These are phyloP conservation scores for Alternaria tenuissima DNA, from an alignment of 2,329 filamentous ascomycete species.

Conservation along the genomic window DNA sequence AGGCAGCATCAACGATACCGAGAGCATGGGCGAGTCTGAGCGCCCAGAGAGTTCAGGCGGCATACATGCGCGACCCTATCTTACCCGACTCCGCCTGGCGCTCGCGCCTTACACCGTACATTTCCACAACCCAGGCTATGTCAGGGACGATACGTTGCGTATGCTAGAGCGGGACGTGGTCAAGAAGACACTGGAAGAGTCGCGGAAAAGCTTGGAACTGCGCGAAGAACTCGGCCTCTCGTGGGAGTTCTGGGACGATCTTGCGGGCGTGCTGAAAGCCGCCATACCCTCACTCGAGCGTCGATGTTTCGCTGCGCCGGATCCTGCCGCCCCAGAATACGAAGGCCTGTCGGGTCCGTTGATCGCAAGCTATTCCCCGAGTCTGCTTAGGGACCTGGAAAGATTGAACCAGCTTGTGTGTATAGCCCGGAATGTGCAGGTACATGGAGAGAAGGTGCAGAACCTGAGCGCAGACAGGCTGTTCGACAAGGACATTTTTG, in stretches of 20 bases:
- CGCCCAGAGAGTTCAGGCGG: constrained; percentile 25
- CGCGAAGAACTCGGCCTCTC: constrained; percentile 66
- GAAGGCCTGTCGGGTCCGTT: constrained; percentile 67
- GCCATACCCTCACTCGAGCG: constrained; percentile 69
- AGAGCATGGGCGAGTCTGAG: constrained; percentile 20
- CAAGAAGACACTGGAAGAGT: constrained; percentile 67
- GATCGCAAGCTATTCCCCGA: constrained; percentile 67
- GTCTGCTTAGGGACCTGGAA: constrained; percentile 68
- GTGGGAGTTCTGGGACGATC: constrained; percentile 66
- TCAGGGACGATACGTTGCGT: constrained; percentile 66
- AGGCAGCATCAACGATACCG: constrained; percentile 19
- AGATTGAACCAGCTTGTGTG: constrained; percentile 68
- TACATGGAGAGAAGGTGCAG: constrained; percentile 67
- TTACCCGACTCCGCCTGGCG: constrained; percentile 56
- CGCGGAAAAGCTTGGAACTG: constrained; percentile 64
- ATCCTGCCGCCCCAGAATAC: constrained; percentile 63
- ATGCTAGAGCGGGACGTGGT: constrained; percentile 63
- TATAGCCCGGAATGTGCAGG: constrained; percentile 69
- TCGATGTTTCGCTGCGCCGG: constrained; percentile 68
- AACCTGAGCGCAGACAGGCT: constrained; percentile 68
- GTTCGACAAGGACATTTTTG: constrained; percentile 68
- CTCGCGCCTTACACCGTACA: constrained; percentile 63
- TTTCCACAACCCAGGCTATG: constrained; percentile 67
- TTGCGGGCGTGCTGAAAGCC: constrained; percentile 65
- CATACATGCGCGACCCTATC: constrained; percentile 43